Evolutionary conservation across 352 stramenopile species (phyloP).

Genomic region (Achlya hypogyna): DNA sequence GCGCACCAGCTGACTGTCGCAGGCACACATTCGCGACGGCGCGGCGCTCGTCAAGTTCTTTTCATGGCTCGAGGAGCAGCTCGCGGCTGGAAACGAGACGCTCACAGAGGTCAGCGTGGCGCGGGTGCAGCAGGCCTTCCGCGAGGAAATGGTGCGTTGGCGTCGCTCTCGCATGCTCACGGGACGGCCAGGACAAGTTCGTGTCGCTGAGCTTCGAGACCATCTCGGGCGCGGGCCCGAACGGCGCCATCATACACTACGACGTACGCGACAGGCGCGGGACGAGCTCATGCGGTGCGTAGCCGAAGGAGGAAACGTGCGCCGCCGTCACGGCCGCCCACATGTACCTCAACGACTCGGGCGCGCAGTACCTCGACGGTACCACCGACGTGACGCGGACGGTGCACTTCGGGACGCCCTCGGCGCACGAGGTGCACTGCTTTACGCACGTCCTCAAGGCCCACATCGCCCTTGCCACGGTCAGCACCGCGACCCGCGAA

Average conservation of each 20-base stretch:
- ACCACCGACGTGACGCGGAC: slow-evolving; percentile 99
- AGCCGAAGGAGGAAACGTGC: slow-evolving; percentile 70
- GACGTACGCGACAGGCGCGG: slow-evolving; percentile 7
- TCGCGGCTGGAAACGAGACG: slow-evolving; percentile 42
- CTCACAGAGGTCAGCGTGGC: slow-evolving; percentile 83
- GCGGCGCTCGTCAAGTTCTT: slow-evolving; percentile 93
- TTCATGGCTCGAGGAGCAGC: slow-evolving; percentile 82
- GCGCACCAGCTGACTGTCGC: neutral
- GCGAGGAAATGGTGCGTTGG: slow-evolving; percentile 43
- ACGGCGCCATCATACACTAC: slow-evolving; percentile 97
- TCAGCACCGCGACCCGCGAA: slow-evolving; percentile 59
- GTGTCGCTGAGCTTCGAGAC: slow-evolving; percentile 95
- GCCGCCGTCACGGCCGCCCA: slow-evolving; percentile 83
- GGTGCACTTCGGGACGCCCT: slow-evolving; percentile 93
- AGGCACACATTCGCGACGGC: slow-evolving; percentile 93
- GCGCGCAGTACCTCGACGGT: slow-evolving; percentile 96
- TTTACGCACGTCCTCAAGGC: slow-evolving; percentile 97
- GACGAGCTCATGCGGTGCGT: neutral
- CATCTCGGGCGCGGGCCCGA: slow-evolving; percentile 94
- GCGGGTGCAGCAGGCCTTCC: slow-evolving; percentile 84
- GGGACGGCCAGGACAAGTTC: slow-evolving; percentile 80
- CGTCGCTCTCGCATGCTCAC: neutral
- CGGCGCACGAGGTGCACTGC: slow-evolving; percentile 87
- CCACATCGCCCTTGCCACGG: slow-evolving; percentile 92
- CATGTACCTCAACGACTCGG: slow-evolving; percentile 98